These are phyloP conservation scores for Irpex lacteus DNA, from an alignment of 1,284 basidiomycete species.

Conservation along the genomic window DNA sequence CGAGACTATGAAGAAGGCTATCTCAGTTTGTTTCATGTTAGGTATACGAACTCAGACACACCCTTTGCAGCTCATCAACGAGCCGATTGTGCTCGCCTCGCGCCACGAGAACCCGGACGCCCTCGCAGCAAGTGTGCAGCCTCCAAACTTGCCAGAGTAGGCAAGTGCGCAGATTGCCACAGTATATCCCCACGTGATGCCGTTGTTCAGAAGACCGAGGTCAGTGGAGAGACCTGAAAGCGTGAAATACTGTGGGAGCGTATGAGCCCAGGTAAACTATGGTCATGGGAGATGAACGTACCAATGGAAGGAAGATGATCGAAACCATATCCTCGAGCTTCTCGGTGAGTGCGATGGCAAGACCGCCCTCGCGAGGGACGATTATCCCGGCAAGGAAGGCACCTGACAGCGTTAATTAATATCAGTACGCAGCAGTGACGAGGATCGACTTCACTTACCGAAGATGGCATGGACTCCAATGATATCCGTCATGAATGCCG, in stretches of 20 bases:
- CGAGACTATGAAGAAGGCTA: slow-evolving; percentile 29
- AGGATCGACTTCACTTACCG: slow-evolving; percentile 35
- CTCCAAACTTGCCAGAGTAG: slow-evolving; percentile 58
- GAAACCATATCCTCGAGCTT: slow-evolving; percentile 64
- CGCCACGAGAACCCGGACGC: slow-evolving; percentile 53
- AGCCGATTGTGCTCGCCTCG: slow-evolving; percentile 65
- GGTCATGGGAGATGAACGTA: slow-evolving; percentile 23
- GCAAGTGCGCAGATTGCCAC: slow-evolving; percentile 49
- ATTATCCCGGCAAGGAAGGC: slow-evolving; percentile 64
- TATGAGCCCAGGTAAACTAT: not conserved
- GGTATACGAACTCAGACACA: slow-evolving; percentile 25
- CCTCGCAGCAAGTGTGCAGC: slow-evolving; percentile 52
- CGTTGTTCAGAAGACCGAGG: slow-evolving; percentile 55
- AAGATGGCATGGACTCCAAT: slow-evolving; percentile 94
- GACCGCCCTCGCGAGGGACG: slow-evolving; percentile 67
- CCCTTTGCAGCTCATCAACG: slow-evolving; percentile 76
- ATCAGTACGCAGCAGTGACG: not conserved
- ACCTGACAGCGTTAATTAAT: slow-evolving; percentile 26
- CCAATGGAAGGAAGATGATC: slow-evolving; percentile 62
- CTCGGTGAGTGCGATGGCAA: slow-evolving; percentile 58
- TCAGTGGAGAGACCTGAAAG: slow-evolving; percentile 68
- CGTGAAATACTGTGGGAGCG: slow-evolving; percentile 51
- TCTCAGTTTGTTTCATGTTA: not conserved
- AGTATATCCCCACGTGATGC: slow-evolving; percentile 62
- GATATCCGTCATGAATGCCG: slow-evolving; percentile 74